Evolutionary conservation across 352 stramenopile species (phyloP).

Genomic region (Globisporangium splendens): DNA sequence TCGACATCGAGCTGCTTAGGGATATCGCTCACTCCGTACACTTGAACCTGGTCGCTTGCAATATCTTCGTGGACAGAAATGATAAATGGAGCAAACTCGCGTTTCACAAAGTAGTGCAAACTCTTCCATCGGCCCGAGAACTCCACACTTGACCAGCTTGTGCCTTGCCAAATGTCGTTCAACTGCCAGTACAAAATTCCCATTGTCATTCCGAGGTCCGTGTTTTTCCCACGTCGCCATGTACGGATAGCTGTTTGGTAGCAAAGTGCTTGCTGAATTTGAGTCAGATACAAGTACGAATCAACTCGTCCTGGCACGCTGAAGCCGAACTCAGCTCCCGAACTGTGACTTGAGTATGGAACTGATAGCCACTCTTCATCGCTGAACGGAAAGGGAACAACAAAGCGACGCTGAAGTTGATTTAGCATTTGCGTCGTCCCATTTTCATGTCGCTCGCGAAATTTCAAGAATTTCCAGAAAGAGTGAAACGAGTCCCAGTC

Average conservation of each 20-base stretch:
- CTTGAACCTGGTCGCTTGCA: conserved; percentile 20
- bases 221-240: conserved; percentile 64
- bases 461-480: conserved; percentile 74
- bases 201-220: conserved; percentile 52
- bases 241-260: conserved; percentile 73
- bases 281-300: conserved; percentile 69
- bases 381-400: conserved; percentile 58
- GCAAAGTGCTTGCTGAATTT: conserved; percentile 76
- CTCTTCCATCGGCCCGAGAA: conserved; percentile 78
- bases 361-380: conserved; percentile 50
- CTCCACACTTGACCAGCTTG: conserved; percentile 86
- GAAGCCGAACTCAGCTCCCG: conserved; percentile 27
- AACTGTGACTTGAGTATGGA: conserved; percentile 12
- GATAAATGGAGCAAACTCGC: conserved; percentile 66
- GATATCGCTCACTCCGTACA: conserved; percentile 50
- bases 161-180: conserved; percentile 86
- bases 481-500: conserved; percentile 70
- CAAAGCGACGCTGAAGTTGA: conserved; percentile 69
- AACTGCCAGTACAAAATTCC: conserved; percentile 88
- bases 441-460: conserved; percentile 79
- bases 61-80: conserved; percentile 34
- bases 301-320: conserved; percentile 42
- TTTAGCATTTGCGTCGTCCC: conserved; percentile 68
- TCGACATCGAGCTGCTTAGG: conserved; percentile 27
- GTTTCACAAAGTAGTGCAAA: conserved; percentile 71